Base-by-base conservation (phyloP, 2,329 filamentous ascomycete species). In the Amylocarpus encephaloides region DNA sequence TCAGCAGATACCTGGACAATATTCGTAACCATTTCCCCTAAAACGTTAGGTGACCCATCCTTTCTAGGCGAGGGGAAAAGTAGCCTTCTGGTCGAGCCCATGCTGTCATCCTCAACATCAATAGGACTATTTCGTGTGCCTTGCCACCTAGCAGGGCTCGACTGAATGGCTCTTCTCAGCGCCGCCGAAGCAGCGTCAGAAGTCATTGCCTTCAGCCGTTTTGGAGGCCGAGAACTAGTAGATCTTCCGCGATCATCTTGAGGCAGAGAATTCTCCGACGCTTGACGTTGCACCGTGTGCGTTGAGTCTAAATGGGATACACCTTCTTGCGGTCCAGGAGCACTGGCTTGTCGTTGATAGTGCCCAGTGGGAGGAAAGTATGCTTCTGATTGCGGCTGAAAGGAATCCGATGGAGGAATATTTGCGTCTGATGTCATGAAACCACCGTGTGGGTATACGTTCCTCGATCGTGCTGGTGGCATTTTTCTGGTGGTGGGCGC, bases 11-110 rank as follows among this genome's bases (percentile, higher is more conserved):
- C 70, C 52, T 75, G 72, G 38, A 77, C 70, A 46, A 74, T 64
- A 57, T 83, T 83, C 13, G 76, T 69, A 12, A 73, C 68, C 36
- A 80, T 65, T 59, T 83, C 79, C 43, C 77, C 76, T 2, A 88
- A 72, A 18, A 79, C 76, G 63, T 82, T 88, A 1, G 76, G 70
- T 41, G 79, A 73, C 33, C 77, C 79, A 29, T 81, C 78, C 57
- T 85, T 85, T 39, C 82, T 76, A 2, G 87, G 87, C 0, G 86
- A 90, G 1, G 88, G 85, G 62, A 93, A 93, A 1, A 93, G 73
- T 2, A 91, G 68, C 51, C 88, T 76, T 53, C 85, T 77, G 0
- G 85, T 90, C 46, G 65, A 69, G 32, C 78, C 79, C 15, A 75
- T 66, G 11, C 70, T 67, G n/a, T 71, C 66, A 44, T 77, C 71